A percentile compares a stretch with the other conserved stretches of the same genome.
Evolutionary conservation across 306 rosid genomes (phyloP).

Genomic region (Casuarina glauca): DNA sequence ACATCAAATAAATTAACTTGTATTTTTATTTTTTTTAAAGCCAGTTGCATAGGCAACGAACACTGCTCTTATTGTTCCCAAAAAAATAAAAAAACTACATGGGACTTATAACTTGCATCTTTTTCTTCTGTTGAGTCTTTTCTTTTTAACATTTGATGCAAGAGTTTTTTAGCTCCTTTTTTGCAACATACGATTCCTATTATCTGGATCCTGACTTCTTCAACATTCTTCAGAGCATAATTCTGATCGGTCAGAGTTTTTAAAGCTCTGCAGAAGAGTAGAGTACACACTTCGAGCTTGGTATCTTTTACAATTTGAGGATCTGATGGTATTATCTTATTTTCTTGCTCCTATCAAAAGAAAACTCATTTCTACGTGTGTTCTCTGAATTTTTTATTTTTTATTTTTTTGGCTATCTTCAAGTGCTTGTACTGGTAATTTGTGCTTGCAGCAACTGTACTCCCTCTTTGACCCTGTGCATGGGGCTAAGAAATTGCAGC

Average conservation of each 20-base stretch:
- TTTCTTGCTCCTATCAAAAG: constrained; percentile 23
- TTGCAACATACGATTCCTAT: not conserved
- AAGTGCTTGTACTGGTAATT: constrained; percentile 1
- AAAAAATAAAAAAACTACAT: not conserved
- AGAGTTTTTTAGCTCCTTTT: not conserved
- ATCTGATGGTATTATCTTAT: constrained; percentile 73
- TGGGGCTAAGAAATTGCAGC: constrained; percentile 78
- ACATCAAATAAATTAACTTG: not conserved
- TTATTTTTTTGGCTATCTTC: not conserved
- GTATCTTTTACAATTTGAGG: constrained; percentile 96
- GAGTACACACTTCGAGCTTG: constrained; percentile 97
- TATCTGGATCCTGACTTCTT: constrained; percentile 19
- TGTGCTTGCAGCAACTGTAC: constrained; percentile 80
- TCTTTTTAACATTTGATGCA: not conserved
- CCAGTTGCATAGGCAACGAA: not conserved
- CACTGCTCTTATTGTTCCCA: not conserved
- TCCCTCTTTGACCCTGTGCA: constrained; percentile 83
- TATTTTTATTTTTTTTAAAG: not conserved
- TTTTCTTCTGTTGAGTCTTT: too few relatives aligned
- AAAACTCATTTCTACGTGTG: constrained; percentile 12
- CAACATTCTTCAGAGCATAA: constrained; percentile 56
- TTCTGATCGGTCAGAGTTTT: constrained; percentile 82
- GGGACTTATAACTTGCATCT: not conserved
- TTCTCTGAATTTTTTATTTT: constrained; percentile 30
- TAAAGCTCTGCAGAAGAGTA: constrained; percentile 84